Base-by-base conservation (phyloP, 768 basidiomycete genomes). In the Tylopilus intermedius region DNA sequence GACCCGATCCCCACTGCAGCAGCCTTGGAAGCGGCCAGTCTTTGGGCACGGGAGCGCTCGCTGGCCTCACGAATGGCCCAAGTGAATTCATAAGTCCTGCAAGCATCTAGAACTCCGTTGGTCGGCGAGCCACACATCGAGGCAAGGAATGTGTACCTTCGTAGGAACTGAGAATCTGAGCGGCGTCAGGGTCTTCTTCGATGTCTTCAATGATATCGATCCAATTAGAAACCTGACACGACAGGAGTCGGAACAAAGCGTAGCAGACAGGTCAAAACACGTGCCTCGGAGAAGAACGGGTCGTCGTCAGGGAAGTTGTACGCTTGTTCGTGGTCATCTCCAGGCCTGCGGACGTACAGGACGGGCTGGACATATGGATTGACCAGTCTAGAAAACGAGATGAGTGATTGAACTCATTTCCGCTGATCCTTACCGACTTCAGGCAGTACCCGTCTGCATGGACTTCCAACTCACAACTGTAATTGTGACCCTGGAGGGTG, bases 291-390 rank as follows among this genome's bases (percentile, higher is more conserved):
- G 80, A 94, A 94, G 81, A 92, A 94, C 5, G 91, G 90, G 64
- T 94, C 91, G 62, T 94, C 91, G 47, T 89, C 83, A 15, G 79
- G 79, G 75, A 92, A 93, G 40, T 74, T 75, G 62, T 82, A 73
- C 29, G 74, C 76, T 61, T 88, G 83, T 60, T 90, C 88, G 49
- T 77, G 72, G 64, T 92, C 89, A 64, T 84, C 85, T 49, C 88
- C 91, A 4, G 90, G 90, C 63, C 76, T 81, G 62, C 95, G 90
- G 58, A 97, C 77, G 66, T 87, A 86, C 32, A 98, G 82, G 6
- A 88, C 78, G 6, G 95, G 95, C 61, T 87, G 82, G 51, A 94
- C 90, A 72, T 98, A 98, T 15, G 95, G 94, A 71, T 98, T 90
- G 46, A 89, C 85, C 40, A 92, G 77, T 69, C 88, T 90, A 51